These are phyloP conservation scores for Dendrostoma leiphaemia DNA, from an alignment of 2,329 filamentous ascomycete species.

Conservation along the genomic window DNA sequence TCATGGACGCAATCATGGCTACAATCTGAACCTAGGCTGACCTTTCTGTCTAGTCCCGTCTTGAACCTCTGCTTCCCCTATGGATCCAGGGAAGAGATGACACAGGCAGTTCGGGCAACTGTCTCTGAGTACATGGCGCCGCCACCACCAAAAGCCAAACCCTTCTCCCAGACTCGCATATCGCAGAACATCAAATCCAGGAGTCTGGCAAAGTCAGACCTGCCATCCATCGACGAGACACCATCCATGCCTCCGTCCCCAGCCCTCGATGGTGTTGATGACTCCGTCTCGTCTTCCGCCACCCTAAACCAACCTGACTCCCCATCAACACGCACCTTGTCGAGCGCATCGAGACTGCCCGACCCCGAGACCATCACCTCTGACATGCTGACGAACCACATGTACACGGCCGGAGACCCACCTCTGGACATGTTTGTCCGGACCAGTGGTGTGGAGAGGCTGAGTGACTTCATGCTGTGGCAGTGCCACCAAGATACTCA, in stretches of 20 bases:
- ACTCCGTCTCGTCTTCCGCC: slow-evolving; percentile 59
- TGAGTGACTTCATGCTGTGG: slow-evolving; percentile 99
- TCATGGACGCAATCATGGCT: background rate
- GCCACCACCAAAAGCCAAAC: slow-evolving; percentile 60
- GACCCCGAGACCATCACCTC: slow-evolving; percentile 87
- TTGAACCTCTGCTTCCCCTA: slow-evolving; percentile 98
- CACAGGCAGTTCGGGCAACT: slow-evolving; percentile 80
- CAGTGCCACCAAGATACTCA: slow-evolving; percentile 92
- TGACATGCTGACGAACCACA: slow-evolving; percentile 78
- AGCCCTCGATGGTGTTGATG: slow-evolving; percentile 47
- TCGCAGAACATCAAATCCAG: slow-evolving; percentile 78
- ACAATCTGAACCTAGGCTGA: slow-evolving; percentile 13
- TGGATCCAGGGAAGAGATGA: slow-evolving; percentile 93
- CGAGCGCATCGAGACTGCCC: slow-evolving; percentile 41
- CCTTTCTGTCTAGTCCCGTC: slow-evolving; percentile 39
- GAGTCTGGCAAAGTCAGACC: slow-evolving; percentile 49
- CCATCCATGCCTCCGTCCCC: slow-evolving; percentile 43
- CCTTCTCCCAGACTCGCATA: slow-evolving; percentile 87
- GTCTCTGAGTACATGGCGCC: slow-evolving; percentile 83
- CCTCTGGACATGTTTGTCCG: slow-evolving; percentile 88
- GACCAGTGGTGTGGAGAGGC: slow-evolving; percentile 86
- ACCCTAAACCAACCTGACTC: slow-evolving; percentile 53
- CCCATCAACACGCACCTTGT: slow-evolving; percentile 30
- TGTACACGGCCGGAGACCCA: slow-evolving; percentile 82
- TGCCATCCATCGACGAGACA: slow-evolving; percentile 49